Evolutionary conservation across 495 filamentous ascomycete species (phyloP).

Genomic region (Xylaria nigripes): DNA sequence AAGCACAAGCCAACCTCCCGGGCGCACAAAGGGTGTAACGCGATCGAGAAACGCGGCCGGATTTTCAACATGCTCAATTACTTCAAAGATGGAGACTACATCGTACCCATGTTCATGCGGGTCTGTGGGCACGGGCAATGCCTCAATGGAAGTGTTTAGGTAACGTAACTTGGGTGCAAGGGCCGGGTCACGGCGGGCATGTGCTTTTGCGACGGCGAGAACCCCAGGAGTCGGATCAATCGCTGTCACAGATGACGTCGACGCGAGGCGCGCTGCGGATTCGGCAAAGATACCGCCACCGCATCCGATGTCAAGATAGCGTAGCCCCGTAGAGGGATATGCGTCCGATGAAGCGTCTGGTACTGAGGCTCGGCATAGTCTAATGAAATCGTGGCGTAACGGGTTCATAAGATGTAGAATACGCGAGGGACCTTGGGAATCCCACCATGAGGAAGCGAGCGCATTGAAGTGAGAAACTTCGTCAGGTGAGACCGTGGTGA

Average conservation of each 20-base stretch:
- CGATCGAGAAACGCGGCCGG: conserved; percentile 61
- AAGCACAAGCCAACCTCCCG: conserved; percentile 86
- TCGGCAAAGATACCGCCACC: conserved; percentile 96
- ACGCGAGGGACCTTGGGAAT: conserved; percentile 84
- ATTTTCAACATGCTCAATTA: conserved; percentile 79
- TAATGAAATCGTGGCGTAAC: conserved; percentile 86
- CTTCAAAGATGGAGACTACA: conserved; percentile 83
- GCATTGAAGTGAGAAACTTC: conserved; percentile 92
- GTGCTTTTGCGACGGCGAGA: conserved; percentile 65
- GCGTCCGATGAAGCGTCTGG: conserved; percentile 18
- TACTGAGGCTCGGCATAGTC: conserved; percentile 51
- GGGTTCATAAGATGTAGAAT: conserved; percentile 98
- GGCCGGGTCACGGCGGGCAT: conserved; percentile 61
- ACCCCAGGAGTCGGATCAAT: conserved; percentile 81
- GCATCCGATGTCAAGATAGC: conserved; percentile 89
- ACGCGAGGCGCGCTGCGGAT: conserved; percentile 67
- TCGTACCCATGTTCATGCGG: conserved; percentile 48
- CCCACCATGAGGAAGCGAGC: conserved; percentile 95
- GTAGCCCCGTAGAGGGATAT: conserved; percentile 28
- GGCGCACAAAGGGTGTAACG: conserved; percentile 65
- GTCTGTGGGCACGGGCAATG: conserved; percentile 40
- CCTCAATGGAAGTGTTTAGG: conserved; percentile 61
- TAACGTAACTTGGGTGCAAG: conserved; percentile 57
- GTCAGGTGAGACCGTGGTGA: conserved; percentile 68
- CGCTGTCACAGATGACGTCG: conserved; percentile 61